phyloP scores from a whole-genome alignment of 2,329 filamentous ascomycete species.

The Arthrobotrys conoides region DNA sequence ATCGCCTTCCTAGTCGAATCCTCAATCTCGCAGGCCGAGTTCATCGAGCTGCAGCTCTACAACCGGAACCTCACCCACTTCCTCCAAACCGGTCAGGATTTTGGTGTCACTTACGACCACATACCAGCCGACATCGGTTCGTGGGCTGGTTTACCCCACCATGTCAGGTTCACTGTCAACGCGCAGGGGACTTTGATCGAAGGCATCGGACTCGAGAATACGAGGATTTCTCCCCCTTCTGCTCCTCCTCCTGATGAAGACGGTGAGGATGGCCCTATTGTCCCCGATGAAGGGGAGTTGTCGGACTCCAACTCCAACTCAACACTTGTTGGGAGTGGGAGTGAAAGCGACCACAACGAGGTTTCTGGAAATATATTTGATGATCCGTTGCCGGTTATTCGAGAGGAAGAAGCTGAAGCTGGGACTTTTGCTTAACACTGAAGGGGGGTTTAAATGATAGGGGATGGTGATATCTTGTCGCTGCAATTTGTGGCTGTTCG shows the following conservation, averaged over 20 bases:
- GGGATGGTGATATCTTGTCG: background rate
- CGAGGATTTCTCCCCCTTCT: no score
- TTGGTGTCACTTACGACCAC: background rate
- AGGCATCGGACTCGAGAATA: background rate
- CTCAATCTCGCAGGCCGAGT: conserved; percentile 19
- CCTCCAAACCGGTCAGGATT: conserved; percentile 7
- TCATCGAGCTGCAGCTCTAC: conserved; percentile 20
- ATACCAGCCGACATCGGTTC: background rate
- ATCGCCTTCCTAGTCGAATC: background rate
- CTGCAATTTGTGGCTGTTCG: background rate
- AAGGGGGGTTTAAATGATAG: no score
- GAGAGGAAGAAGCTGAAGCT: background rate
- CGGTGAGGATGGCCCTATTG: background rate
- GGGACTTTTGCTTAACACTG: no score
- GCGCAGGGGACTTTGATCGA: conserved; percentile 1
- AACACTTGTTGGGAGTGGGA: background rate
- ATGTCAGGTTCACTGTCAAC: conserved; percentile 31
- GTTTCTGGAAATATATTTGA: background rate
- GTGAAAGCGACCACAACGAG: background rate
- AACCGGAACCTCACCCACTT: conserved; percentile 43
- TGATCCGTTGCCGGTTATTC: background rate
- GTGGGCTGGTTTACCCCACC: conserved; percentile 15
- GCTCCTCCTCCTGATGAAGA: background rate
- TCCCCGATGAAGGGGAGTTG: background rate
- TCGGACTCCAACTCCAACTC: background rate